Evolutionary conservation across 805 yeast genomes (phyloP), one percentile per base, ranked within the genome.

Genomic region (Wickerhamiella vanderwaltii): DNA sequence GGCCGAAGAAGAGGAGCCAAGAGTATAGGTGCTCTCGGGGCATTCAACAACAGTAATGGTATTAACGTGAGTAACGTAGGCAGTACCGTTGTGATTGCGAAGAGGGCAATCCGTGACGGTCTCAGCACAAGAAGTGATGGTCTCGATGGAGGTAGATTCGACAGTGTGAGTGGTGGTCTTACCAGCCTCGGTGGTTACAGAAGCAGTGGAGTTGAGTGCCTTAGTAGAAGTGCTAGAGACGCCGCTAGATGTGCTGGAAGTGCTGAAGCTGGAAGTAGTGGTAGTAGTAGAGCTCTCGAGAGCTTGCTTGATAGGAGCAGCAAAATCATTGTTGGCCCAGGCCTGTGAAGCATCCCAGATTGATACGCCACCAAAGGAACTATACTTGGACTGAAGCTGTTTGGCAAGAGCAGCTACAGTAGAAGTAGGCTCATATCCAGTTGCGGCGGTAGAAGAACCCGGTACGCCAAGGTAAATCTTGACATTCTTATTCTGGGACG

Each of bases 271-370:
- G 3, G 25, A 5, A n/a, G 12, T 3, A 13, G 6, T 29, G 15
- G 16, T 7, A 15, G n/a, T 15, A 6, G 12, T 6, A 7, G 26
- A 25, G 13, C n/a, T 63, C 57, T 43, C 11, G 13, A 42, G 30
- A 7, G 66, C 59, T 11, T 54, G 46, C 57, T 74, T 75, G 51
- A 75, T 61, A 19, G 63, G 62, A 23, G 58, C 61, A 9, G 71
- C 69, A 48, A 70, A 72, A 26, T 67, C 57, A 29, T 67, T 73
- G 46, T 71, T 66, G 45, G 66, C 63, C 55, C 69, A 67, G 12
- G 72, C 71, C 48, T 72, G 73, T 7, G 79, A 67, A n/a, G 84
- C 80, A 53, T 86, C 95, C 95, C 95, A 85, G 49, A 84, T 63
- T 68, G 79, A 73, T 48, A 85, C 72, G 23, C 83, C 78, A 16